Evolutionary conservation across 306 rosid species (phyloP), one percentile per base, ranked within the genome.

Genomic region (Ormosia emarginata): DNA sequence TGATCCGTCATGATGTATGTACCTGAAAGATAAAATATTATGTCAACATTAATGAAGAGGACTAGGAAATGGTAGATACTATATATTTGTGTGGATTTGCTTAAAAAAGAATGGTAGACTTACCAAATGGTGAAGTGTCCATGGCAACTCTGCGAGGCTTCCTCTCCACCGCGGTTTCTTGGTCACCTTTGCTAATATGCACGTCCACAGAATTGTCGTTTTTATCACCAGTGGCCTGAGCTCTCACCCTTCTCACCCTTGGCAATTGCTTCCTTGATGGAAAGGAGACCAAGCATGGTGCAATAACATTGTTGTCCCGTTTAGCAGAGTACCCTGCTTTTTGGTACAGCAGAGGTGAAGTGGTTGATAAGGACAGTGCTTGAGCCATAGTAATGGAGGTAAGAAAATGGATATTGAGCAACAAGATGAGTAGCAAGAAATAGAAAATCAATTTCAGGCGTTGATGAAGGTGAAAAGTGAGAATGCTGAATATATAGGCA

Each of bases 111-210:
- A 33, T 3, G 17, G 24, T 0, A 75, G 44, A 67, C 83, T 65
- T 79, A 87, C 98, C 98, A 75, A 91, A 90, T 69, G 97, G 93
- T 49, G 90, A 88, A 76, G 90, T 61, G 74, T 92, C 92, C 9
- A 86, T 11, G 14, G 88, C 90, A 39, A 39, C 17, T 30, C 84
- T 73, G 15, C 87, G 86, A 62, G 94, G 93, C 78, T 83, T 90
- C 10, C 49, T 77, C 69, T 89, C 91, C 11, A 90, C 79, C 0
- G 90, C 40, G 1, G 88, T 84, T 0, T 79, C 88, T 74, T 86
- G 87, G 59, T 79, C 55, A 1, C 86, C 81, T 68, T 86, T 86
- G 77, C 72, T 85, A 24, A 79, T 89, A 24, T 82, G 87, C 36
- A 91, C 93, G 14, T 92, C 92, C 41, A 91, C 59, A 32, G 95